A percentile compares a stretch with the other conserved stretches of the same genome.
These are phyloP conservation scores for Mrakia frigida DNA, from an alignment of 768 basidiomycete species.

Conservation along the genomic window DNA sequence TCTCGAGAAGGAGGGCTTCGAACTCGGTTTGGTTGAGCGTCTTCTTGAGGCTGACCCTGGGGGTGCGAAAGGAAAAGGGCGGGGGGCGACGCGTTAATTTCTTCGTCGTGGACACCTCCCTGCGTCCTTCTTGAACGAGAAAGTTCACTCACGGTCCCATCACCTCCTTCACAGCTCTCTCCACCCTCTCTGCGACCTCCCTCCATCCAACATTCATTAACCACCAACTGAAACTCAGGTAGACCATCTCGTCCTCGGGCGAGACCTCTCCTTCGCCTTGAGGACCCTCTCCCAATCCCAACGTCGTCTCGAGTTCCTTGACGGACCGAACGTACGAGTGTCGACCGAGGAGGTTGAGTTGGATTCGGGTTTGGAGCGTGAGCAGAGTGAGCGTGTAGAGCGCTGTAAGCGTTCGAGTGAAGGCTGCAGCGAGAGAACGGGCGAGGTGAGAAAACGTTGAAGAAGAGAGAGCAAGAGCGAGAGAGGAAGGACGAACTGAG, in stretches of 20 bases:
- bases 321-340: conserved; percentile 71
- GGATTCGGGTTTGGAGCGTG: conserved; percentile 75
- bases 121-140: conserved; percentile 29
- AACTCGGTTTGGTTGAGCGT: conserved; percentile 33
- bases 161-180: conserved; percentile 69
- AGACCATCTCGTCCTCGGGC: conserved; percentile 68
- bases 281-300: conserved; percentile 45
- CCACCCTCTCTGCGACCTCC: conserved; percentile 66
- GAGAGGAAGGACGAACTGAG: conserved; percentile 54
- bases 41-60: conserved; percentile 35
- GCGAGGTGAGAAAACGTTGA: conserved; percentile 7
- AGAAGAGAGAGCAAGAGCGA: neutral
- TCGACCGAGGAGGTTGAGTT: conserved; percentile 78
- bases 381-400: conserved; percentile 81
- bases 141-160: conserved; percentile 65
- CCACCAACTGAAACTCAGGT: conserved; percentile 88
- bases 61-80: conserved; percentile 11
- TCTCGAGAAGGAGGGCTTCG: conserved; percentile 18
- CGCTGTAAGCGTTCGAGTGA: conserved; percentile 80
- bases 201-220: conserved; percentile 87
- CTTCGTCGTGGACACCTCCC: conserved; percentile 35
- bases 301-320: conserved; percentile 24
- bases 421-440: conserved; percentile 51
- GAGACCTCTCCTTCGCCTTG: conserved; percentile 34
- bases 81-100: conserved; percentile 52